A percentile compares a stretch with the other conserved stretches of the same genome.
Conservation (phyloP, 164 flowering plant species). For the Sedum album region DNA sequence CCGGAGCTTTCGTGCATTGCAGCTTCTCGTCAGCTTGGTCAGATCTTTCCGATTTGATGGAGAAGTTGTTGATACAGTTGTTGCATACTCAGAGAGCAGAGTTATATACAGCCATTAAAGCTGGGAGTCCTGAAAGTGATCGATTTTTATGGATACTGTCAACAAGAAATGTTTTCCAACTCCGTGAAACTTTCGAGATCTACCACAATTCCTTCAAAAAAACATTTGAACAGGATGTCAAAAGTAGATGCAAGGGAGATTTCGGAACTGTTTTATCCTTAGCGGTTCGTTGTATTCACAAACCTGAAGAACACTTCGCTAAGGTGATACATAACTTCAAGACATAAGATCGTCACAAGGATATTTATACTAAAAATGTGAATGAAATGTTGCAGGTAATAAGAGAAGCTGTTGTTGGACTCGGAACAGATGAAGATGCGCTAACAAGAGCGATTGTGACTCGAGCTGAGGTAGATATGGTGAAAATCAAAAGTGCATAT, state of each 20-base stretch:
- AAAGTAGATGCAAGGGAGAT: conserved; percentile 32
- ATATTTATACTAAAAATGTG: neutral
- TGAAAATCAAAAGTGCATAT: conserved; percentile 47
- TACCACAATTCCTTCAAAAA: conserved; percentile 42
- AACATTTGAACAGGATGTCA: conserved; percentile 53
- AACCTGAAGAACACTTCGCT: conserved; percentile 72
- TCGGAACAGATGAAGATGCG: conserved; percentile 74
- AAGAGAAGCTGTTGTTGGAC: conserved; percentile 40
- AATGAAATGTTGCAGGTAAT: conserved; percentile 33
- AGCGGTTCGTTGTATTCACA: conserved; percentile 47
- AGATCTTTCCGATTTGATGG: conserved; percentile 62
- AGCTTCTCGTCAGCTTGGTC: conserved; percentile 58
- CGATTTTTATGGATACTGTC: conserved; percentile 42
- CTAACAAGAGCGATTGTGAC: conserved; percentile 56
- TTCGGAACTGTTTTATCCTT: conserved; percentile 34
- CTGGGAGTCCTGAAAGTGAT: conserved; percentile 40
- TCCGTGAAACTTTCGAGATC: conserved; percentile 46
- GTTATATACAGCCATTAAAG: conserved; percentile 41
- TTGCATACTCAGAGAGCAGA: conserved; percentile 34
- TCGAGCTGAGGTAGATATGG: conserved; percentile 69
- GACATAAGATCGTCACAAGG: neutral
- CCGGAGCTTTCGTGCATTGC: conserved; percentile 11
- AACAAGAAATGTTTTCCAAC: conserved; percentile 60
- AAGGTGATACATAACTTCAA: conserved; percentile 32
- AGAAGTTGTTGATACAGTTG: conserved; percentile 33